Percentiles rank a stretch among this genome's conserved stretches.
These are phyloP conservation scores for Bipolaris gigantea DNA, from an alignment of 2,329 filamentous ascomycete genomes.

Conservation along the genomic window DNA sequence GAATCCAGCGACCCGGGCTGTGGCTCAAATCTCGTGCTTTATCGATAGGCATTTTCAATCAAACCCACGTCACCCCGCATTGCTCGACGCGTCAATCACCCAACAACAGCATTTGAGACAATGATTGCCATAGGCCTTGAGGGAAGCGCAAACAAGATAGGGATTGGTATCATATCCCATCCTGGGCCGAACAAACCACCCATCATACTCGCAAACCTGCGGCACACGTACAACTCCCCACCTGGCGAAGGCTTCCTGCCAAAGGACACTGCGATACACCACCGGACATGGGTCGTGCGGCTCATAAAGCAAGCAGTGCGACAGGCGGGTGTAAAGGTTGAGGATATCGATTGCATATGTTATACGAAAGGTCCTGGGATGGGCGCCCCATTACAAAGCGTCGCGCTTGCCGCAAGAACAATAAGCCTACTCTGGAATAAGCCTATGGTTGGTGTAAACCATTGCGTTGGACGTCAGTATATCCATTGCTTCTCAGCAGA, in stretches of 20 bases:
- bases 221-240: slow-evolving; percentile 89
- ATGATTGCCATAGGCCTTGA: slow-evolving; percentile 77
- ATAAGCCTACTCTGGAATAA: slow-evolving; percentile 82
- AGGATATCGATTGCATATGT: slow-evolving; percentile 86
- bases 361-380: slow-evolving; percentile 96
- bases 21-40: neutral
- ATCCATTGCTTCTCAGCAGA: neutral
- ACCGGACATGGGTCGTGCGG: slow-evolving; percentile 79
- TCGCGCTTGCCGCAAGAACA: slow-evolving; percentile 82
- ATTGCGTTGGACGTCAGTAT: slow-evolving; percentile 80
- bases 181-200: slow-evolving; percentile 51
- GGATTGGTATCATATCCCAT: slow-evolving; percentile 89
- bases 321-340: slow-evolving; percentile 57
- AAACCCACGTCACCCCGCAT: slow-evolving; percentile 27
- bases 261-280: slow-evolving; percentile 92
- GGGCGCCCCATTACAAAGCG: slow-evolving; percentile 87
- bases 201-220: slow-evolving; percentile 82
- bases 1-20: neutral
- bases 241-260: slow-evolving; percentile 93
- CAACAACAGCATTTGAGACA: slow-evolving; percentile 13
- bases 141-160: slow-evolving; percentile 97
- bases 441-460: slow-evolving; percentile 92
- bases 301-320: slow-evolving; percentile 79
- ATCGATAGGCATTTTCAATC: slow-evolving; percentile 23
- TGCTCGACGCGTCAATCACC: slow-evolving; percentile 14